Evolutionary conservation across 495 filamentous ascomycete species (phyloP).

Genomic region (Haplographium delicatum): DNA sequence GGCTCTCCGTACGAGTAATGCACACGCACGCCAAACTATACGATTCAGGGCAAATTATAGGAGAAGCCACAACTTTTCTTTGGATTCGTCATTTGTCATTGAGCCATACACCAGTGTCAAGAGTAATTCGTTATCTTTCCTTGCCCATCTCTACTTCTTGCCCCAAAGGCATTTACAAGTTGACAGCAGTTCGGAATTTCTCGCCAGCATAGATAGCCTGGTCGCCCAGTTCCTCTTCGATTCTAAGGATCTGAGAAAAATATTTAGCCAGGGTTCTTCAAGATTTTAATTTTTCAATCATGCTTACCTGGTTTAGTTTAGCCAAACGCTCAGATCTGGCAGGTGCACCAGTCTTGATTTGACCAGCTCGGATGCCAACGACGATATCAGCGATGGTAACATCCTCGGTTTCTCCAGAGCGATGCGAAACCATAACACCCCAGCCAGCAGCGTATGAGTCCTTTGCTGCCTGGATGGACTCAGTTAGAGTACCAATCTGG

Average conservation of each 20-base stretch:
- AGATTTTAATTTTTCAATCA: constrained; percentile 31
- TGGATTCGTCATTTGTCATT: constrained; percentile 12
- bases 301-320: constrained; percentile 77
- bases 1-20: no score
- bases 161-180: constrained; percentile 54
- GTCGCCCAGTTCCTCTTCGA: constrained; percentile 96
- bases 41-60: constrained; percentile 3
- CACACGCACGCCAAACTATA: no score
- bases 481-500: constrained; percentile 97
- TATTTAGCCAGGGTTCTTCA: constrained; percentile 1
- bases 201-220: constrained; percentile 87
- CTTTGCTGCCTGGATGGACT: constrained; percentile 99
- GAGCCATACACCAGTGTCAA: neutral
- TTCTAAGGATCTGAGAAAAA: constrained; percentile 70
- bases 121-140: neutral
- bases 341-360: constrained; percentile 99
- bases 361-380: constrained; percentile 89
- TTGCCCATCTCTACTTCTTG: neutral
- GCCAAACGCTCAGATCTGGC: constrained; percentile 94
- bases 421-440: constrained; percentile 99
- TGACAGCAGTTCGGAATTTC: constrained; percentile 85
- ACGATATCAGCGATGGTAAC: constrained; percentile 98
- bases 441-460: constrained; percentile 95
- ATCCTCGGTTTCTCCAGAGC: constrained; percentile 93
- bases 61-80: constrained; percentile 18